Percentiles rank a stretch among this genome's conserved stretches.
phyloP scores from a whole-genome alignment of 2,329 filamentous ascomycete genomes.

The Tolypocladium nubicola region DNA sequence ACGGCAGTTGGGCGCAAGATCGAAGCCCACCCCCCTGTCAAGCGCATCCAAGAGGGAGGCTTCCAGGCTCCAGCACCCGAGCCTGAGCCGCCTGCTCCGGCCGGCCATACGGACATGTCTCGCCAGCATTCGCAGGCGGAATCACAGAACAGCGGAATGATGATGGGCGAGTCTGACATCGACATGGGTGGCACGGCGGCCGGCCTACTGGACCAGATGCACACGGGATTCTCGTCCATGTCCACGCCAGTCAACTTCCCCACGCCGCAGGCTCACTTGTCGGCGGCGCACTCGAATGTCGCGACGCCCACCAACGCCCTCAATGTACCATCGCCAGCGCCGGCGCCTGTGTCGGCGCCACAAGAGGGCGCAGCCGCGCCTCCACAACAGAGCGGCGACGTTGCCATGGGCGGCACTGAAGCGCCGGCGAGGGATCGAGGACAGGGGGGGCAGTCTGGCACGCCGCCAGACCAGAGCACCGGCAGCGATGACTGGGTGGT shows the following conservation, averaged over 20 bases:
- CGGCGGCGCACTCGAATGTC: conserved; percentile 43
- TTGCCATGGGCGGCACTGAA: conserved; percentile 44
- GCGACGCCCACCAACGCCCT: conserved; percentile 42
- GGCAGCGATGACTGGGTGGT: conserved; percentile 64
- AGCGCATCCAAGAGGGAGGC: conserved; percentile 69
- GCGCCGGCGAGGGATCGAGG: conserved; percentile 19
- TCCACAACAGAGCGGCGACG: conserved; percentile 18
- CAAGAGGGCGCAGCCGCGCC: conserved; percentile 9
- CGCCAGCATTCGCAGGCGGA: conserved; percentile 43
- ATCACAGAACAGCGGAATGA: conserved; percentile 44
- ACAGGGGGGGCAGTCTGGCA: conserved; percentile 13
- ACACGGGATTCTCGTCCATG: conserved; percentile 47
- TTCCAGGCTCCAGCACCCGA: conserved; percentile 51
- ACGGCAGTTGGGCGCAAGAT: conserved; percentile 56
- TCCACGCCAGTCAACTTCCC: conserved; percentile 51
- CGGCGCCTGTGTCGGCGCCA: conserved; percentile 10
- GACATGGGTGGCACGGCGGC: conserved; percentile 56
- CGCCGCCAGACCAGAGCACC: conserved; percentile 38
- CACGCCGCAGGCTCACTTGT: conserved; percentile 49
- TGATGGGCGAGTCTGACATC: conserved; percentile 50
- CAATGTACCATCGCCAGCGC: conserved; percentile 34
- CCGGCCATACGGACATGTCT: conserved; percentile 27
- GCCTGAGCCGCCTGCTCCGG: conserved; percentile 20
- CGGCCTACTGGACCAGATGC: conserved; percentile 58
- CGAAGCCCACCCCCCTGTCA: conserved; percentile 51